These are phyloP conservation scores for Plasmodium falciparum DNA, from an alignment of 169 alveolate genomes.

Conservation along the genomic window DNA sequence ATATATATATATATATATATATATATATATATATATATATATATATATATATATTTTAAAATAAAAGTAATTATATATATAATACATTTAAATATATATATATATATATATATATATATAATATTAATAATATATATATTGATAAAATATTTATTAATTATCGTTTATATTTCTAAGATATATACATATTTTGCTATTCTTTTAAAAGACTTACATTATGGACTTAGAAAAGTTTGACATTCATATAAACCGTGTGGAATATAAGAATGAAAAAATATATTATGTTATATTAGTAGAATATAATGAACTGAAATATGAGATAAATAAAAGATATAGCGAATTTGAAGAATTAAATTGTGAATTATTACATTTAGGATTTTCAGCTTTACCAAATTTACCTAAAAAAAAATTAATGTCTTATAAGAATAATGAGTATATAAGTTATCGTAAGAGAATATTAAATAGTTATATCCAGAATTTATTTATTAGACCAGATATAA, in stretches of 20 bases:
- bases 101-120: no score
- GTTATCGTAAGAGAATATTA: slow-evolving; percentile 42
- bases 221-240: slow-evolving; percentile 51
- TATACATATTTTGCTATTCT: no score
- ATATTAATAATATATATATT: no score
- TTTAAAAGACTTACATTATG: slow-evolving; percentile 2
- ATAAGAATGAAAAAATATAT: slow-evolving; percentile 40
- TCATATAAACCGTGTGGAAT: slow-evolving; percentile 62
- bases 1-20: no score
- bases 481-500: slow-evolving; percentile 64
- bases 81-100: no score
- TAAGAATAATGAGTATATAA: slow-evolving; percentile 60
- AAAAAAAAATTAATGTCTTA: slow-evolving; percentile 67
- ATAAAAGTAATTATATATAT: no score
- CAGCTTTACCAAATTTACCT: slow-evolving; percentile 71
- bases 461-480: slow-evolving; percentile 49
- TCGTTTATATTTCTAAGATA: not conserved
- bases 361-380: slow-evolving; percentile 54
- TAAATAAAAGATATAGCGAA: slow-evolving; percentile 49
- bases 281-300: slow-evolving; percentile 51
- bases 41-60: no score
- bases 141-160: no score
- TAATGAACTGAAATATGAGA: slow-evolving; percentile 67
- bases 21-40: no score
- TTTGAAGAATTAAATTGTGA: slow-evolving; percentile 74